These are phyloP conservation scores for Pseudocercospora macadamiae DNA, from an alignment of 2,329 filamentous ascomycete genomes.

Conservation along the genomic window DNA sequence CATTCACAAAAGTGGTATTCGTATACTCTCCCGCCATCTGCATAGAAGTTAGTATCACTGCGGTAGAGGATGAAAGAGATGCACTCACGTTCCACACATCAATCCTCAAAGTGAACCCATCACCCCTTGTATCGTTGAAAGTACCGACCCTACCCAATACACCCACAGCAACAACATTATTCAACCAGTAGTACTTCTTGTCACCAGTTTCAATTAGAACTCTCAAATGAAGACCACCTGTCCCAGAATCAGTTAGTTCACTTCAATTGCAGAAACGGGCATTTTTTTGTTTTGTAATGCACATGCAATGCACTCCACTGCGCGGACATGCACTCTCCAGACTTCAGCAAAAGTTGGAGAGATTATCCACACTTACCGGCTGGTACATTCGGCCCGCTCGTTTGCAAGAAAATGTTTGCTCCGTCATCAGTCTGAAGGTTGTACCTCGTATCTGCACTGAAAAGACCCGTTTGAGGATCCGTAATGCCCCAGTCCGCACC, in stretches of 20 bases:
- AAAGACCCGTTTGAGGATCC: constrained; percentile 34
- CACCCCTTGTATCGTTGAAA: constrained; percentile 17
- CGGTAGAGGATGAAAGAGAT: not conserved
- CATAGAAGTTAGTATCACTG: constrained; percentile 4
- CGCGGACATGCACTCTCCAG: too few species aligned
- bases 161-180: constrained; percentile 39
- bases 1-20: constrained; percentile 26
- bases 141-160: constrained; percentile 22
- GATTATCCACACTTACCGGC: too few species aligned
- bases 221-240: constrained; percentile 36
- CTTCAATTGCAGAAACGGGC: too few species aligned
- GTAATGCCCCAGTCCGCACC: constrained; percentile 45
- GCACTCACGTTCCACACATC: constrained; percentile 36
- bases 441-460: constrained; percentile 43
- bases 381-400: too few species aligned
- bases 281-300: too few species aligned
- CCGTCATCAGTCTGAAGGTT: constrained; percentile 43
- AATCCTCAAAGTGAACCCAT: constrained; percentile 27
- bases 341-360: too few species aligned
- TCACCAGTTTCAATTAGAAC: constrained; percentile 42
- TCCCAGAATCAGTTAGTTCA: too few species aligned
- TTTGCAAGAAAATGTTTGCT: constrained; percentile 40
- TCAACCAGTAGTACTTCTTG: constrained; percentile 42
- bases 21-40: constrained; percentile 23
- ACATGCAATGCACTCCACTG: too few species aligned